Conservation (phyloP, 1,139 yeast genomes). For the Starmera stellimalicola region DNA sequence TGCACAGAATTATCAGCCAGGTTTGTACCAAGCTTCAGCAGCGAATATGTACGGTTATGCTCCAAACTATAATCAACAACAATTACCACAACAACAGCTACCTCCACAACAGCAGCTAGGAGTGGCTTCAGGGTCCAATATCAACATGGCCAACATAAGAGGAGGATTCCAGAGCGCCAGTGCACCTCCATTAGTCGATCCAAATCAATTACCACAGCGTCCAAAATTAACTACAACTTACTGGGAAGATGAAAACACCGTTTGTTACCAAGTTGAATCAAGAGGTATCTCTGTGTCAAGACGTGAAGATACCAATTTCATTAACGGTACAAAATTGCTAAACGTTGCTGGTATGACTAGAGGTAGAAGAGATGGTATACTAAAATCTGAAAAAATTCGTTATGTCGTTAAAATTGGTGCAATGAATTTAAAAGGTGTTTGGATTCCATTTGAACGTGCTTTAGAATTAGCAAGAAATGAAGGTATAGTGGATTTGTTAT, state of each 20-base stretch:
- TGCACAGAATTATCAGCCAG: background rate
- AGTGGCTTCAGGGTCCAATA: constrained; percentile 5
- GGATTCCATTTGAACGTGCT: constrained; percentile 96
- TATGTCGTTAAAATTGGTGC: constrained; percentile 95
- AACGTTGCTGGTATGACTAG: constrained; percentile 94
- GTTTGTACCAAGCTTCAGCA: background rate
- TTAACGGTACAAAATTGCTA: constrained; percentile 86
- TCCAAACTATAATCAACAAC: constrained; percentile 10
- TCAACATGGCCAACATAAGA: constrained; percentile 7
- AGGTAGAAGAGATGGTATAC: constrained; percentile 90
- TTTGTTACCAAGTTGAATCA: constrained; percentile 93
- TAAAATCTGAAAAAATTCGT: constrained; percentile 79
- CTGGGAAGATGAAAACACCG: constrained; percentile 95
- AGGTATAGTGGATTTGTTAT: constrained; percentile 73
- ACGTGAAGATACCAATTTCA: constrained; percentile 87
- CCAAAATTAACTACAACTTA: constrained; percentile 89
- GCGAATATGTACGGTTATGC: constrained; percentile 1
- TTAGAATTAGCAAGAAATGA: constrained; percentile 84
- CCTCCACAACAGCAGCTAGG: background rate
- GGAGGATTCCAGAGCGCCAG: constrained; percentile 7
- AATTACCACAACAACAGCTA: constrained; percentile 1
- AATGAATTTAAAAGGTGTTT: constrained; percentile 94
- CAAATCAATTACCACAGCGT: constrained; percentile 40
- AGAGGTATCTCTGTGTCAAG: constrained; percentile 86
- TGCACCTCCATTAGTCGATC: constrained; percentile 11